Percentiles rank a stretch among this genome's conserved stretches.
Evolutionary conservation across 768 basidiomycete species (phyloP).

Genomic region (Calvatia gigantea): DNA sequence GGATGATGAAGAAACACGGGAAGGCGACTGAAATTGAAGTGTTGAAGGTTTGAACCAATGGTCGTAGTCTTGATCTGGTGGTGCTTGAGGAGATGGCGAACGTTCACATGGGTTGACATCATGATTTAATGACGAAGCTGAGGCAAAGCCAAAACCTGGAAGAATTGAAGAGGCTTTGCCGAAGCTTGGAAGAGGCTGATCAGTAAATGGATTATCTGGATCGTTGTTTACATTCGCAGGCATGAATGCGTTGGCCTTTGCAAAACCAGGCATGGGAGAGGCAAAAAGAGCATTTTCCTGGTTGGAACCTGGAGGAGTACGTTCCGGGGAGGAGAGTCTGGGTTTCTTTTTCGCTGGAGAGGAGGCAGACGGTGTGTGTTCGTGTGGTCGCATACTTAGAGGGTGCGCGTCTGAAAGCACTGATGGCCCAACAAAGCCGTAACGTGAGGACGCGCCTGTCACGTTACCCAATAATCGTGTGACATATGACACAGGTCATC

Average conservation of each 20-base stretch:
- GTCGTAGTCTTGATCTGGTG: slow-evolving; percentile 37
- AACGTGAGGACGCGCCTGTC: slow-evolving; percentile 12
- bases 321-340: slow-evolving; percentile 8
- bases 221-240: slow-evolving; percentile 23
- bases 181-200: not conserved
- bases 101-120: slow-evolving; percentile 16
- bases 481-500: slow-evolving; percentile 3
- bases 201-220: slow-evolving; percentile 41
- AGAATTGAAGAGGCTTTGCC: not conserved
- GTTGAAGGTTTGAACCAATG: slow-evolving; percentile 46
- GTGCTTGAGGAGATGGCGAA: slow-evolving; percentile 38
- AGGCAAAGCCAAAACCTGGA: slow-evolving; percentile 27
- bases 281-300: not conserved
- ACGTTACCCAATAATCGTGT: slow-evolving; percentile 10
- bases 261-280: not conserved
- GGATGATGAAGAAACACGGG: slow-evolving; percentile 17
- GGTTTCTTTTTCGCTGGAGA: slow-evolving; percentile 11
- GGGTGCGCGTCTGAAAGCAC: not conserved
- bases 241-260: not conserved
- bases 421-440: not conserved
- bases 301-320: not conserved
- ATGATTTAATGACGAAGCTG: slow-evolving; percentile 10
- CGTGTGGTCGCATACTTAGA: not conserved
- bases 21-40: slow-evolving; percentile 28
- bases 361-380: slow-evolving; percentile 3